Conservation (phyloP, 768 basidiomycete genomes). For the Russula virescens region DNA sequence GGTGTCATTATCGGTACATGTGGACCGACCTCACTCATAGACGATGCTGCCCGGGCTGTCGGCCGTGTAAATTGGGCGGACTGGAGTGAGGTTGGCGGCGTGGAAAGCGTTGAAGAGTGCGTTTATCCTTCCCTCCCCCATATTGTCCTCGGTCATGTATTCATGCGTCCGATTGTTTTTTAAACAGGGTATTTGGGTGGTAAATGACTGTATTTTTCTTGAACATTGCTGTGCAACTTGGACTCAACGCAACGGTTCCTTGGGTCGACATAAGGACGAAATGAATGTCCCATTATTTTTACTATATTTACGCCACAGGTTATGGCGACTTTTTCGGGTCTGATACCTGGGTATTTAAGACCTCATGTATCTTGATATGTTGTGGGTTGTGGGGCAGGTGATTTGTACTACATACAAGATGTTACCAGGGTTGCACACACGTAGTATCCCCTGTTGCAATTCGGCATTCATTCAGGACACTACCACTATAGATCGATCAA, state of each 20-base stretch:
- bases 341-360: not conserved
- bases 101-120: constrained; percentile 25
- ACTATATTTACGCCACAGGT: not conserved
- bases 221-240: not conserved
- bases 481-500: too few relatives aligned
- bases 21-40: constrained; percentile 37
- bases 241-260: not conserved
- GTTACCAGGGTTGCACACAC: too few relatives aligned
- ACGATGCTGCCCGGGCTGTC: constrained; percentile 35
- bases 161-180: not conserved
- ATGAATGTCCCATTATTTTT: not conserved
- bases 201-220: not conserved
- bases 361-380: not conserved
- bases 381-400: not conserved
- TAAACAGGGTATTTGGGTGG: constrained; percentile 12
- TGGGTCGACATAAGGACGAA: not conserved
- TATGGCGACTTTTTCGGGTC: not conserved
- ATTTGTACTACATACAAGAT: too few relatives aligned
- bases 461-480: too few relatives aligned
- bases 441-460: too few relatives aligned
- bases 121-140: not conserved
- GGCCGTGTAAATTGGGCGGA: constrained; percentile 30
- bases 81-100: constrained; percentile 27
- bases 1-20: constrained; percentile 42
- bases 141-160: not conserved